phyloP scores from a whole-genome alignment of 805 yeast genomes.

The Yarrowia keelungensis region DNA sequence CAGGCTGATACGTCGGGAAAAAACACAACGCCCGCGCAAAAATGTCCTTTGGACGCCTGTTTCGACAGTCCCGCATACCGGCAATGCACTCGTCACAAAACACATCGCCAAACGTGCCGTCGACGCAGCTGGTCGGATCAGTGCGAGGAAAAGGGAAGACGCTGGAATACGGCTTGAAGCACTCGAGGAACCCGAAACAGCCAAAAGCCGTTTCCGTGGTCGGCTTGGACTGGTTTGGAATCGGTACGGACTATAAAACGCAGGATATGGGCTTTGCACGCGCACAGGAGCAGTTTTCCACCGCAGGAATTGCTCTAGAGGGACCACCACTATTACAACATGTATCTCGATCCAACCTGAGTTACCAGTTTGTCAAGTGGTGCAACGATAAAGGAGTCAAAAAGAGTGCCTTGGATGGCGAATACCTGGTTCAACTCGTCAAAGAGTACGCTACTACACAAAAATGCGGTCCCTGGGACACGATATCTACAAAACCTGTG shows the following conservation, averaged over 20 bases:
- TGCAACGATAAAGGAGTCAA: constrained; percentile 19
- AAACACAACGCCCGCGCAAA: not conserved
- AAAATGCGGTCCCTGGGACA: constrained; percentile 33
- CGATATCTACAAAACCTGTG: constrained; percentile 55
- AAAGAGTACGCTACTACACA: constrained; percentile 25
- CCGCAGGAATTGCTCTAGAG: constrained; percentile 12
- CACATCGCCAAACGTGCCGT: not conserved
- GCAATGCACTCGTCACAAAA: not conserved
- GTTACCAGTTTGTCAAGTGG: constrained; percentile 16
- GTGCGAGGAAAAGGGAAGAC: constrained; percentile 12
- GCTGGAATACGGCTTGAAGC: constrained; percentile 26
- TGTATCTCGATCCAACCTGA: constrained; percentile 19
- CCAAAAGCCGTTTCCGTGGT: constrained; percentile 26
- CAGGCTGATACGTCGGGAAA: not conserved
- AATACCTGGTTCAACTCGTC: constrained; percentile 19
- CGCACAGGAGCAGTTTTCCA: constrained; percentile 16
- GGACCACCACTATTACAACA: constrained; percentile 13
- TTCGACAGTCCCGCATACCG: constrained; percentile 37
- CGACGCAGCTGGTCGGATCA: constrained; percentile 9
- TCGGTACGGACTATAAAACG: constrained; percentile 14
- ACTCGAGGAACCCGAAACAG: constrained; percentile 16
- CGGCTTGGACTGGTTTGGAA: constrained; percentile 18
- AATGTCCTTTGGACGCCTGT: constrained; percentile 38
- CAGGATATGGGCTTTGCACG: constrained; percentile 32
- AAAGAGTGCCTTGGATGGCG: constrained; percentile 20